Evolutionary conservation across 2,329 filamentous ascomycete species (phyloP), one percentile per base, ranked within the genome.

Genomic region (Calonectria pseudoturangicola): DNA sequence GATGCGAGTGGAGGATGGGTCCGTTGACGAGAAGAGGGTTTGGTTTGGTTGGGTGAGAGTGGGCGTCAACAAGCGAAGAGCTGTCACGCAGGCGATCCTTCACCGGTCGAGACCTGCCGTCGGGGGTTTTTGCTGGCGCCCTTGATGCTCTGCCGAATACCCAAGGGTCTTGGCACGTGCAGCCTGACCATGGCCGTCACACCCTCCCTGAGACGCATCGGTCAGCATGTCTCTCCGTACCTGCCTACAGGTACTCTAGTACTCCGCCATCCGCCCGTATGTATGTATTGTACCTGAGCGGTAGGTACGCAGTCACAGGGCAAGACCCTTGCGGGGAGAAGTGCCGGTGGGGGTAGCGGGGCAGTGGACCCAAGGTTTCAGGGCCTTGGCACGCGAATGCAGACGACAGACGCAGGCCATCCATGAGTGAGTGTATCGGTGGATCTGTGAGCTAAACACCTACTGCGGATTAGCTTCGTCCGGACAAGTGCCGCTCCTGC

Each of bases 41-140:
- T 58, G n/a, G 30, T 36, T 63, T 75, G 74, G 73, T 73, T 75
- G 73, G 70, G 68, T 60, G 67, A 74, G 68, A 66, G 74, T 74
- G 66, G 71, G 68, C 63, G 65, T 62, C 68, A 70, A 77, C 75
- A 80, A 78, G 77, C 77, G 74, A 79, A 74, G 25, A 71, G 66
- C 73, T 73, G 76, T 78, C 75, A 77, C 65, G 70, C 70, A 62
- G 68, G 63, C 68, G 66, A 43, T 66, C 66, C 73, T 71, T 79
- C 78, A 79, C 78, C 78, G 75, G 78, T 78, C 74, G 62, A 71
- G 75, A 39, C 64, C 66, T 74, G 62, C 48, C 66, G 36, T 51
- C 45, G 67, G 58, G 39, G 33, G 21, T 66, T 70, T 73, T 68
- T 72, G 41, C 70, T 69, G 58, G 33, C 73, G 56, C 76, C 47